A percentile compares a stretch with the other conserved stretches of the same genome.
phyloP scores from a whole-genome alignment of 2,329 filamentous ascomycete genomes.

The Aspergillus terreus region DNA sequence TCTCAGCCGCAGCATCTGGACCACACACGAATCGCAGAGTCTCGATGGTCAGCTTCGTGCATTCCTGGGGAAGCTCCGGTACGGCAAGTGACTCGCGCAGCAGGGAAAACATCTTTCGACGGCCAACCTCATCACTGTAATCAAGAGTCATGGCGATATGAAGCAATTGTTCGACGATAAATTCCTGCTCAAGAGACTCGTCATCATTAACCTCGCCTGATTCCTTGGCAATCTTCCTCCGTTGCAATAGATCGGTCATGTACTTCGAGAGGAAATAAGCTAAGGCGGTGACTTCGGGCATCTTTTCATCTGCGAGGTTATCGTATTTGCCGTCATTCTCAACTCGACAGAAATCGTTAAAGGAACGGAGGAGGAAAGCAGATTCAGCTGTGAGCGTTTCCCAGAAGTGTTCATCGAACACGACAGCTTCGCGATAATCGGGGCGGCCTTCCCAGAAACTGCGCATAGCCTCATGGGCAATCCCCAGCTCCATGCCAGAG shows the following conservation, averaged over 20 bases:
- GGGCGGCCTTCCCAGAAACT: conserved; percentile 94
- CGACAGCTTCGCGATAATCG: conserved; percentile 45
- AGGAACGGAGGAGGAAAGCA: conserved; percentile 84
- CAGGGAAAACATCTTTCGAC: conserved; percentile 91
- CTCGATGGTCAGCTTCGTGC: conserved; percentile 82
- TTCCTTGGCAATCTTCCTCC: conserved; percentile 34
- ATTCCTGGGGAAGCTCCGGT: conserved; percentile 84
- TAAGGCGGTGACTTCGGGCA: conserved; percentile 89
- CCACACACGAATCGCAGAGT: conserved; percentile 81
- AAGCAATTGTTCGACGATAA: conserved; percentile 90
- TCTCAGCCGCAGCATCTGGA: conserved; percentile 45
- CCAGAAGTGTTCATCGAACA: conserved; percentile 47
- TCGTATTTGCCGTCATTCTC: conserved; percentile 72
- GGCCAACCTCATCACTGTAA: conserved; percentile 95
- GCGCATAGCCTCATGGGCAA: conserved; percentile 89
- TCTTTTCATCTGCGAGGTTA: conserved; percentile 79
- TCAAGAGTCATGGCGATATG: conserved; percentile 89
- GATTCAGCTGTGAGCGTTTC: conserved; percentile 65
- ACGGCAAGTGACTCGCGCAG: conserved; percentile 81
- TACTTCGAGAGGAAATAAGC: conserved; percentile 84
- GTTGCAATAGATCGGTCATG: conserved; percentile 51
- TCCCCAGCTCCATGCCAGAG: conserved; percentile 82
- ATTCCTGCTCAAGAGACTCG: conserved; percentile 85
- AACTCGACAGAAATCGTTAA: conserved; percentile 85
- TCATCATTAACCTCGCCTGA: conserved; percentile 68